These are phyloP conservation scores for Lipomyces chichibuensis DNA, from an alignment of 805 yeast species.

Conservation along the genomic window DNA sequence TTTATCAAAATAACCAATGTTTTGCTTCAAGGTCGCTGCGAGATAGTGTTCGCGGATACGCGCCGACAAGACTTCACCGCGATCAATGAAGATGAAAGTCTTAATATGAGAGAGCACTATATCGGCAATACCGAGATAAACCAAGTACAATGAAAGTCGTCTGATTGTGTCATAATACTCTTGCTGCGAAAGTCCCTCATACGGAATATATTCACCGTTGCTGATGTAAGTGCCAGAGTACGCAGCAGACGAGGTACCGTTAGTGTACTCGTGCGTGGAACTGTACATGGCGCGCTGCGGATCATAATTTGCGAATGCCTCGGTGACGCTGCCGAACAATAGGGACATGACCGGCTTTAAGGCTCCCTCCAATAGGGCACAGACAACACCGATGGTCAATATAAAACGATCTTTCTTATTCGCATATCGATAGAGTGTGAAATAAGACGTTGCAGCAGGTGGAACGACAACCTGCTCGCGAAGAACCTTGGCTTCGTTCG, in stretches of 20 bases:
- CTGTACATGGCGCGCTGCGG: constrained; percentile 20
- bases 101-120: constrained; percentile 39
- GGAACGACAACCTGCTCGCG: constrained; percentile 43
- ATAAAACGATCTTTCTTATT: constrained; percentile 40
- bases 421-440: constrained; percentile 45
- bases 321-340: constrained; percentile 48
- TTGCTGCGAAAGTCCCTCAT: constrained; percentile 19
- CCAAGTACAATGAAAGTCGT: constrained; percentile 41
- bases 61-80: constrained; percentile 50
- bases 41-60: constrained; percentile 48
- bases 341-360: constrained; percentile 43
- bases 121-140: constrained; percentile 48
- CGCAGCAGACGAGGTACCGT: constrained; percentile 40
- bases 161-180: constrained; percentile 23
- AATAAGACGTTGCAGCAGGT: constrained; percentile 37
- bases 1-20: constrained; percentile 50
- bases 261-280: constrained; percentile 17
- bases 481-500: constrained; percentile 43
- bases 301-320: constrained; percentile 42
- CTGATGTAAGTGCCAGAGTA: constrained; percentile 30
- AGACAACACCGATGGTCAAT: constrained; percentile 41
- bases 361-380: constrained; percentile 47
- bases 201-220: constrained; percentile 23
- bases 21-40: constrained; percentile 47
- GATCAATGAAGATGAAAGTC: constrained; percentile 46